A percentile compares a stretch with the other conserved stretches of the same genome.
Evolutionary conservation across 164 flowering plant genomes (phyloP).

Genomic region (Annona cherimola): DNA sequence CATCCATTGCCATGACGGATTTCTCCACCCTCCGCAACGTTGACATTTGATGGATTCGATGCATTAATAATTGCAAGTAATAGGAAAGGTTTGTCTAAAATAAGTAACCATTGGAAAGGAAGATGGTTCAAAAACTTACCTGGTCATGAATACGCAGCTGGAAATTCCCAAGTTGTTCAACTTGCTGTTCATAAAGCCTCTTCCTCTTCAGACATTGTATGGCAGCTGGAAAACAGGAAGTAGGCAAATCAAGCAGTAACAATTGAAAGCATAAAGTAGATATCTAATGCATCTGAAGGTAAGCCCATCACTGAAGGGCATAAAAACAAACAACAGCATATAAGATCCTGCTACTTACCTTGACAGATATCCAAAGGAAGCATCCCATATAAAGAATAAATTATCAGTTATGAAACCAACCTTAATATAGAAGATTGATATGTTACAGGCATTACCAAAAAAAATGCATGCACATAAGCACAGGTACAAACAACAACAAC

Average conservation of each 20-base stretch:
- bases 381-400: too few relatives aligned
- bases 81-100: too few relatives aligned
- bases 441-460: too few relatives aligned
- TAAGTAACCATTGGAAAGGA: neutral
- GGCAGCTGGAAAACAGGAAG: constrained; percentile 12
- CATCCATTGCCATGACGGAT: neutral
- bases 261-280: too few relatives aligned
- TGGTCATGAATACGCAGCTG: constrained; percentile 24
- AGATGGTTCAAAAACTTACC: constrained; percentile 6
- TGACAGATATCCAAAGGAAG: too few relatives aligned
- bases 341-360: too few relatives aligned
- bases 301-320: neutral
- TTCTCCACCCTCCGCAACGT: neutral
- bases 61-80: neutral
- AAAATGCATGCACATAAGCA: too few relatives aligned
- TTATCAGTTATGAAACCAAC: too few relatives aligned
- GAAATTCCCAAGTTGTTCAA: constrained; percentile 20
- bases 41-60: neutral
- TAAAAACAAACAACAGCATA: too few relatives aligned
- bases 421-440: too few relatives aligned
- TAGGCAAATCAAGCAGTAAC: too few relatives aligned
- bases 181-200: constrained; percentile 20
- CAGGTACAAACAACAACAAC: too few relatives aligned
- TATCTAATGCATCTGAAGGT: neutral
- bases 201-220: constrained; percentile 22